These are phyloP conservation scores for Fusarium agapanthi DNA, from an alignment of 2,329 filamentous ascomycete species.

Conservation along the genomic window DNA sequence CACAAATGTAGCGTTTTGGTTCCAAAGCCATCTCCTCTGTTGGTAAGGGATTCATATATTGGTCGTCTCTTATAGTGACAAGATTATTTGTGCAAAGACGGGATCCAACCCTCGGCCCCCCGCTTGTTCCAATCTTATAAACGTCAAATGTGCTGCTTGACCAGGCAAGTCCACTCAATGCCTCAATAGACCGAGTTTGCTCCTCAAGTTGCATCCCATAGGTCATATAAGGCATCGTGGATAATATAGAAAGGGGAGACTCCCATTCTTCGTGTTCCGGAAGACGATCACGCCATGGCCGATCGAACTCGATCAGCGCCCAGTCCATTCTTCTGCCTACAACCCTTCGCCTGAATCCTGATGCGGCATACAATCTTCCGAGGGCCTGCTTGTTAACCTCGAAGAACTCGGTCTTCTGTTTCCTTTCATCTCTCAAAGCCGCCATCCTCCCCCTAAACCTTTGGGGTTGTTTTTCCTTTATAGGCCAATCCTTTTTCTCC, in stretches of 20 bases:
- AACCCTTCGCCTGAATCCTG: neutral
- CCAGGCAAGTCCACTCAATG: neutral
- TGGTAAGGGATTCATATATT: neutral
- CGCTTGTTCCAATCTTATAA: neutral
- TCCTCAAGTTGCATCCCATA: neutral
- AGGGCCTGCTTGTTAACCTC: neutral
- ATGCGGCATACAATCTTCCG: neutral
- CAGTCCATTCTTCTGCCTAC: neutral
- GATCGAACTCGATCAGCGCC: neutral
- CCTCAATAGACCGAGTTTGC: neutral
- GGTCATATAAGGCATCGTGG: neutral
- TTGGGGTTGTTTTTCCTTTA: neutral
- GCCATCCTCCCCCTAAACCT: fast-evolving
- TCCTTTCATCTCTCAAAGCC: neutral
- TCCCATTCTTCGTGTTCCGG: neutral
- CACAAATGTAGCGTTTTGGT: neutral
- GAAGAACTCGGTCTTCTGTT: neutral
- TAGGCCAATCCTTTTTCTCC: fast-evolving
- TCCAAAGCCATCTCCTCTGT: neutral
- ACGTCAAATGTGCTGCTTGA: fast-evolving
- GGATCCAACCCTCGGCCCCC: neutral
- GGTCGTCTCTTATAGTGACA: neutral
- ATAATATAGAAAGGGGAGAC: fast-evolving
- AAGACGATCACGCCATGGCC: neutral
- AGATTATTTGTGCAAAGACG: neutral